Evolutionary conservation across 768 basidiomycete genomes (phyloP).

Genomic region (Boletus sp.): DNA sequence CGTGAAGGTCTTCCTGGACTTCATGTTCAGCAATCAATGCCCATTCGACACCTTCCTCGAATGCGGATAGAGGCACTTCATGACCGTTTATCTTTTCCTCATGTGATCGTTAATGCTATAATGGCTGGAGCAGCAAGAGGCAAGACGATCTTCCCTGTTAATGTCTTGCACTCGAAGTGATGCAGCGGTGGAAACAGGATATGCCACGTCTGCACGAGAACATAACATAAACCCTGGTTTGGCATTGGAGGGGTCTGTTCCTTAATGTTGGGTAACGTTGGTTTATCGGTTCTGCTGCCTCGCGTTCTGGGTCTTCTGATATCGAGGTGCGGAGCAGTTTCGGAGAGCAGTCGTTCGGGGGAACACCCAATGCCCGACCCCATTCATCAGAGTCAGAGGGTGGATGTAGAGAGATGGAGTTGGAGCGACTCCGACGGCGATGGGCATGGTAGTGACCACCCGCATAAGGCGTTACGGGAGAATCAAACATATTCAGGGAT

Average conservation of each 20-base stretch:
- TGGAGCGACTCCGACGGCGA: conserved; percentile 27
- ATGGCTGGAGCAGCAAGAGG: conserved; percentile 87
- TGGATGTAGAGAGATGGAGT: conserved; percentile 32
- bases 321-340: conserved; percentile 32
- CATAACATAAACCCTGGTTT: conserved; percentile 35
- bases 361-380: conserved; percentile 51
- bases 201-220: conserved; percentile 46
- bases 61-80: conserved; percentile 56
- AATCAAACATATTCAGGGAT: conserved; percentile 64
- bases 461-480: conserved; percentile 65
- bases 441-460: conserved; percentile 69
- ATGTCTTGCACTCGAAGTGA: conserved; percentile 65
- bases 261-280: conserved; percentile 45
- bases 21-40: conserved; percentile 73
- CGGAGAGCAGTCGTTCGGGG: conserved; percentile 50
- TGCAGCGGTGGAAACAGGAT: conserved; percentile 86
- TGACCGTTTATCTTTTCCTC: conserved; percentile 31
- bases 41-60: conserved; percentile 72
- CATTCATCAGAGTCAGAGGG: conserved; percentile 42
- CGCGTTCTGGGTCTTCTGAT: conserved; percentile 13
- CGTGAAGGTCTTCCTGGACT: conserved; percentile 66
- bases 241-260: conserved; percentile 40
- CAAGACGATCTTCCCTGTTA: conserved; percentile 68
- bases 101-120: conserved; percentile 78
- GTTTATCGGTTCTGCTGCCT: conserved; percentile 22